Evolutionary conservation across 345 rosid species (phyloP).

Genomic region (Rhodamnia argentea): DNA sequence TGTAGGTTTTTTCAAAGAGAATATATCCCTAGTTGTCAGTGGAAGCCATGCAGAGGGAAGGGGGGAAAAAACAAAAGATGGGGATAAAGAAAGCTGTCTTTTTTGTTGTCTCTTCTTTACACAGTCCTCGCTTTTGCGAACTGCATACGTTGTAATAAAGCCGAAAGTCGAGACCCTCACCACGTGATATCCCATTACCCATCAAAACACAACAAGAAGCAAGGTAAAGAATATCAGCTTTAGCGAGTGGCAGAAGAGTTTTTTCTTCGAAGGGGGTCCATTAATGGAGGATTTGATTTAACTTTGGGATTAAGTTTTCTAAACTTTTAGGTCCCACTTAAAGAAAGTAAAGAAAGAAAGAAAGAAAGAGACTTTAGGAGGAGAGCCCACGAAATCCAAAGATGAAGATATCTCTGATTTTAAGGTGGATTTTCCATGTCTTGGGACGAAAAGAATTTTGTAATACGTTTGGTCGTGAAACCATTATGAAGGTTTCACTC

Average conservation of each 20-base stretch:
- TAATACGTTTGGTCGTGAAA: conserved; percentile 21
- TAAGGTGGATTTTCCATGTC: conserved; percentile 16
- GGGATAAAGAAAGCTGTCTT: conserved; percentile 12
- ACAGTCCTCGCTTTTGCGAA: background rate
- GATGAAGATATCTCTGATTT: conserved; percentile 35
- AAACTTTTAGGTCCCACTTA: conserved; percentile 1
- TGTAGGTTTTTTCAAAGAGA: conserved; percentile 9
- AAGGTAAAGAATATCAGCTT: background rate
- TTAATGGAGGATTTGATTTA: background rate
- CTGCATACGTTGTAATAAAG: background rate
- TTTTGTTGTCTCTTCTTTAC: conserved; percentile 13
- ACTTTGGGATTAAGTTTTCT: conserved; percentile 6
- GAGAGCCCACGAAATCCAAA: conserved; percentile 37
- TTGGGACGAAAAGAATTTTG: background rate
- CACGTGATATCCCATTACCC: conserved; percentile 3
- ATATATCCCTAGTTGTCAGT: conserved; percentile 23
- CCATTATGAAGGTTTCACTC: conserved; percentile 41
- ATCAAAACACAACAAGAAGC: background rate
- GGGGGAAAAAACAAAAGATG: too few relatives aligned
- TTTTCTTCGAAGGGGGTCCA: background rate
- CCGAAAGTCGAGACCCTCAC: background rate
- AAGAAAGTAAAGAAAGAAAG: background rate
- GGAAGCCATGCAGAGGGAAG: conserved; percentile 39
- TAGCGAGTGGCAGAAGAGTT: background rate
- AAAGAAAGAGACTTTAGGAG: background rate